These are phyloP conservation scores for Citrullus mucosospermus DNA, from an alignment of 306 rosid species.

Conservation along the genomic window DNA sequence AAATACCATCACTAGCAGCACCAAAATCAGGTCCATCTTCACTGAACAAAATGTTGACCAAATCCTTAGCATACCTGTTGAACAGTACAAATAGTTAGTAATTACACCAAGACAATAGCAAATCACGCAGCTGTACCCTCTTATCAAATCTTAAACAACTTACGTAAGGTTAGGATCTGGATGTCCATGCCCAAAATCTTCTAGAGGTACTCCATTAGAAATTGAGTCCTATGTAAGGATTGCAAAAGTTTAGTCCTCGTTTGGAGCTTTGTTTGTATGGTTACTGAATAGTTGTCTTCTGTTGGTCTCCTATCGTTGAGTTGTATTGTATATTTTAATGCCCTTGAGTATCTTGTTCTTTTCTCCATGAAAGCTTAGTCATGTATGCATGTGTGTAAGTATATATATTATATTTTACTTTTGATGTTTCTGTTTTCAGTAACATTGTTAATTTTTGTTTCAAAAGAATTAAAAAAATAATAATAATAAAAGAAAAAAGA, in stretches of 20 bases:
- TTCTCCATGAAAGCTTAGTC: neutral
- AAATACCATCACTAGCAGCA: conserved; percentile 96
- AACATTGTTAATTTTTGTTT: neutral
- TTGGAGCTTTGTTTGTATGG: neutral
- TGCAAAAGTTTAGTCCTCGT: conserved; percentile 12
- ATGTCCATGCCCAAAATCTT: conserved; percentile 96
- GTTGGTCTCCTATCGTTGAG: neutral
- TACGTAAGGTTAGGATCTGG: conserved; percentile 99
- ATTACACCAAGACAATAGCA: neutral
- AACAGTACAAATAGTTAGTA: conserved; percentile 14
- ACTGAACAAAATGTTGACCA: conserved; percentile 59
- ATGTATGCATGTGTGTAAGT: neutral
- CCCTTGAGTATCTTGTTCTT: neutral
- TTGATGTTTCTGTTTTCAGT: neutral
- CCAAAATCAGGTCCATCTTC: conserved; percentile 92
- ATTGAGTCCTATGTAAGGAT: conserved; percentile 64
- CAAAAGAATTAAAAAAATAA: neutral
- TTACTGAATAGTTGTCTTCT: neutral
- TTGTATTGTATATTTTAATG: neutral
- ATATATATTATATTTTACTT: neutral
- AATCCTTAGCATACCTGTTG: conserved; percentile 86
- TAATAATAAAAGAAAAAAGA: neutral
- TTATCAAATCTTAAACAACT: conserved; percentile 14
- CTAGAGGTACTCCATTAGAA: conserved; percentile 78
- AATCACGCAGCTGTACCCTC: conserved; percentile 3